Conservation (phyloP, 352 stramenopile genomes). For the Globisporangium lucens region DNA sequence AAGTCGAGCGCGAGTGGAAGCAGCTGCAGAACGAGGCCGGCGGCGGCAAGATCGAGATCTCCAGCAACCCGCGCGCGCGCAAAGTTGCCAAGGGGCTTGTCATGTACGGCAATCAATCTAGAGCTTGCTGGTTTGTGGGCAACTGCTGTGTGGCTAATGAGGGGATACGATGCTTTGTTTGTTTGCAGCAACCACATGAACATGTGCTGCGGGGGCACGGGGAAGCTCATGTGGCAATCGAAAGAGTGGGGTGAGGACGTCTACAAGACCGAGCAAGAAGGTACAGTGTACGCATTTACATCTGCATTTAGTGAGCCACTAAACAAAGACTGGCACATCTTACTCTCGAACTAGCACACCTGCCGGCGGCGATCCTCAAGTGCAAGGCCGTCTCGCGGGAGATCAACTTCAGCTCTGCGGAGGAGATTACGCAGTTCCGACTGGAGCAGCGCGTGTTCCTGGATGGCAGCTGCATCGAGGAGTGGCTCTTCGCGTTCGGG, state of each 20-base stretch:
- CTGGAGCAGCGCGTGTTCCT: slow-evolving; percentile 92
- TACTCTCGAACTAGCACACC: slow-evolving; percentile 20
- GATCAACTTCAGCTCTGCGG: slow-evolving; percentile 91
- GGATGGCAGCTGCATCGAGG: slow-evolving; percentile 89
- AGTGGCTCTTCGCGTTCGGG: slow-evolving; percentile 95
- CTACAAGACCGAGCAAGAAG: slow-evolving; percentile 71
- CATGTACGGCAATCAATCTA: slow-evolving; percentile 39
- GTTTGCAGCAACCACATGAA: slow-evolving; percentile 83
- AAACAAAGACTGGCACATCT: no score
- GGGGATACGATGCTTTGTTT: neutral
- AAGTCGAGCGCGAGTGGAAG: slow-evolving; percentile 85
- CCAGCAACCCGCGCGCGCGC: slow-evolving; percentile 58
- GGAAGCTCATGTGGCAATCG: slow-evolving; percentile 81
- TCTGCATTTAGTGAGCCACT: no score
- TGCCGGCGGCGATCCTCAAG: slow-evolving; percentile 86
- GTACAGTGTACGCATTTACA: slow-evolving; percentile 15
- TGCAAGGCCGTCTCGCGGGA: slow-evolving; percentile 90
- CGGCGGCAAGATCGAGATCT: slow-evolving; percentile 63
- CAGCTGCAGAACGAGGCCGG: slow-evolving; percentile 55
- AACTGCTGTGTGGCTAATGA: neutral
- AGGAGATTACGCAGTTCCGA: slow-evolving; percentile 90
- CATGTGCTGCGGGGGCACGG: slow-evolving; percentile 80
- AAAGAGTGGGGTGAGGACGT: slow-evolving; percentile 78
- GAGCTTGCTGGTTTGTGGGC: neutral
- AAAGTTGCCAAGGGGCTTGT: slow-evolving; percentile 69